phyloP scores from a whole-genome alignment of 352 stramenopile species.

The Blastocystis sp. region DNA sequence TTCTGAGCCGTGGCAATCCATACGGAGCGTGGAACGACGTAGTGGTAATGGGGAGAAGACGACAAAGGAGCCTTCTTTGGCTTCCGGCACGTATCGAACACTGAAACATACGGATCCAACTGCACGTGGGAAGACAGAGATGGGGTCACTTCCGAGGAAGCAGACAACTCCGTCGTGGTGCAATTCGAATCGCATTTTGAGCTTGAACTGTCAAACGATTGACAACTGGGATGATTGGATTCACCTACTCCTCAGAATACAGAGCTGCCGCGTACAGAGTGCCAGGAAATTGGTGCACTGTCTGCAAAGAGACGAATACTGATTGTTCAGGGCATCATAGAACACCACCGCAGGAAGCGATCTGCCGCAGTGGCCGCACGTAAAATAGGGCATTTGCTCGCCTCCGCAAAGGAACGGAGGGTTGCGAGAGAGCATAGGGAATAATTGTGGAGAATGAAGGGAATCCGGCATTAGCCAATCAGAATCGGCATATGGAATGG shows the following conservation, averaged over 20 bases:
- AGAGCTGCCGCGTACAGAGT: neutral
- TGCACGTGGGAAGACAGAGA: neutral
- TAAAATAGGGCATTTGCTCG: neutral
- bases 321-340: neutral
- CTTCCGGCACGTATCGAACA: neutral
- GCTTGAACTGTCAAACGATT: neutral
- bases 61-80: neutral
- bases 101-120: neutral
- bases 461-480: conserved; percentile 2
- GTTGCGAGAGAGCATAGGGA: neutral
- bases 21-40: conserved; percentile 44
- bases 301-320: conserved; percentile 8
- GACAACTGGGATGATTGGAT: neutral
- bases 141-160: neutral
- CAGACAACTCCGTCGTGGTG: neutral
- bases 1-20: conserved; percentile 25
- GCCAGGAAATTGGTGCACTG: neutral
- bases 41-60: conserved; percentile 2
- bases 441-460: neutral
- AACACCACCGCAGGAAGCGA: neutral
- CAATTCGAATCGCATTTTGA: neutral
- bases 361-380: neutral
- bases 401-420: neutral
- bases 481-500: neutral
- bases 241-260: neutral